A percentile compares a stretch with the other conserved stretches of the same genome.
Conservation (phyloP, 2,329 filamentous ascomycete genomes). For the Incumbomyces lentus region DNA sequence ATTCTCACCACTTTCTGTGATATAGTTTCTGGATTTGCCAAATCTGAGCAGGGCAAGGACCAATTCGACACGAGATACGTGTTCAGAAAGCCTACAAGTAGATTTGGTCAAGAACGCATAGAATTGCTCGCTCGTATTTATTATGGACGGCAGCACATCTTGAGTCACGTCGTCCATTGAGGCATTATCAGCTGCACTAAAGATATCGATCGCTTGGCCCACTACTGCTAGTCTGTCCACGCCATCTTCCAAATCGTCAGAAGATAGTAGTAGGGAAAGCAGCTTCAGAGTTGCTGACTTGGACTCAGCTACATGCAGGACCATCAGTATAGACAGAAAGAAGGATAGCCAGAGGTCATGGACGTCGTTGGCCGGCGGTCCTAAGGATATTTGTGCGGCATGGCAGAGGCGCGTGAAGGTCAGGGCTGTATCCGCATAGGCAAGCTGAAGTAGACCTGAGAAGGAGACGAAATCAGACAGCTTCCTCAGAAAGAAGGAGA, state of each 20-base stretch:
- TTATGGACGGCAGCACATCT: constrained; percentile 17
- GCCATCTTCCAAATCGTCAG: not conserved
- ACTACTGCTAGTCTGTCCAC: constrained; percentile 1
- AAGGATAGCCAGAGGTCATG: constrained; percentile 1
- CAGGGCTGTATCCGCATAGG: not conserved
- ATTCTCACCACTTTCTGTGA: constrained; percentile 8
- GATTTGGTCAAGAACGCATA: constrained; percentile 11
- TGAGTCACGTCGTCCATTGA: constrained; percentile 15
- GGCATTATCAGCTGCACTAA: constrained; percentile 12
- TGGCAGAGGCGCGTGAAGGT: constrained; percentile 1
- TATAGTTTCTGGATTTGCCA: constrained; percentile 9
- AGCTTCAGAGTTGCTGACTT: constrained; percentile 18
- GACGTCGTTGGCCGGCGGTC: not conserved
- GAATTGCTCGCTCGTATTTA: constrained; percentile 12
- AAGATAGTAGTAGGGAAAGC: constrained; percentile 14
- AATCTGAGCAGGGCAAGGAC: constrained; percentile 16
- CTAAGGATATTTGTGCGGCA: constrained; percentile 9
- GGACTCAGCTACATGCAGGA: constrained; percentile 16
- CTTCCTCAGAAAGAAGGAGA: constrained; percentile 15
- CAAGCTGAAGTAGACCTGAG: not conserved
- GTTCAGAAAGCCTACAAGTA: constrained; percentile 1
- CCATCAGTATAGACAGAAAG: constrained; percentile 11
- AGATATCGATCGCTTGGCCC: constrained; percentile 10
- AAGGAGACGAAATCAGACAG: constrained; percentile 9
- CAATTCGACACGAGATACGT: constrained; percentile 8